Conservation (phyloP, 192 early-diverging fungal genomes). For the Linnemannia elongata region DNA sequence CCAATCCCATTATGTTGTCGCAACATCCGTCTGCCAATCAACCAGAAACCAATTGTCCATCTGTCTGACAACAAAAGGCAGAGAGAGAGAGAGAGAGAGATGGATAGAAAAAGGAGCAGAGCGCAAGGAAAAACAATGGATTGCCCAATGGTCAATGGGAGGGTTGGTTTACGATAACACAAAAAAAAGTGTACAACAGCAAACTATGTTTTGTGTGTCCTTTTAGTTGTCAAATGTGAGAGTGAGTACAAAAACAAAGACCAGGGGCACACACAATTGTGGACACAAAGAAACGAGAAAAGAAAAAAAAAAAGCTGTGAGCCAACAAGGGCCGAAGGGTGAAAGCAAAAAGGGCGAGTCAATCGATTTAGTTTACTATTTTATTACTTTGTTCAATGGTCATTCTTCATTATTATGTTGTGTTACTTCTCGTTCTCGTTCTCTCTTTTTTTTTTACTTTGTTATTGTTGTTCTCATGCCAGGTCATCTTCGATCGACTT, state of each 20-base stretch:
- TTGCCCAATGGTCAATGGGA: slow-evolving; percentile 21
- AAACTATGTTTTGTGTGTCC: neutral
- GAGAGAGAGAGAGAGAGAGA: neutral
- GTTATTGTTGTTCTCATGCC: neutral
- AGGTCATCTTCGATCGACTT: neutral
- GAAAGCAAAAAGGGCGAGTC: slow-evolving; percentile 1
- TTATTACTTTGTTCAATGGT: no score
- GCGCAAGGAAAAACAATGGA: slow-evolving; percentile 10
- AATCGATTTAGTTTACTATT: neutral
- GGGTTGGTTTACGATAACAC: neutral
- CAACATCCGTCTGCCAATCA: no score
- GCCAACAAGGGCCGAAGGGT: neutral
- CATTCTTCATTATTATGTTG: neutral
- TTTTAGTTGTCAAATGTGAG: neutral
- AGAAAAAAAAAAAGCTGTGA: slow-evolving; percentile 5
- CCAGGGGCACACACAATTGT: neutral
- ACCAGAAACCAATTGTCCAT: no score
- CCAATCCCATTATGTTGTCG: no score
- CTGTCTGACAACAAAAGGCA: neutral
- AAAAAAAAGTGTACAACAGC: neutral
- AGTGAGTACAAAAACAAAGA: slow-evolving; percentile 4
- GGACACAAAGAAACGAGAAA: slow-evolving; percentile 2
- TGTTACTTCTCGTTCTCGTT: neutral
- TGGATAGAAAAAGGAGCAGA: neutral
- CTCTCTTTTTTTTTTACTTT: neutral